phyloP scores from a whole-genome alignment of 2,329 filamentous ascomycete genomes.

The Myriosclerotinia curreyana region DNA sequence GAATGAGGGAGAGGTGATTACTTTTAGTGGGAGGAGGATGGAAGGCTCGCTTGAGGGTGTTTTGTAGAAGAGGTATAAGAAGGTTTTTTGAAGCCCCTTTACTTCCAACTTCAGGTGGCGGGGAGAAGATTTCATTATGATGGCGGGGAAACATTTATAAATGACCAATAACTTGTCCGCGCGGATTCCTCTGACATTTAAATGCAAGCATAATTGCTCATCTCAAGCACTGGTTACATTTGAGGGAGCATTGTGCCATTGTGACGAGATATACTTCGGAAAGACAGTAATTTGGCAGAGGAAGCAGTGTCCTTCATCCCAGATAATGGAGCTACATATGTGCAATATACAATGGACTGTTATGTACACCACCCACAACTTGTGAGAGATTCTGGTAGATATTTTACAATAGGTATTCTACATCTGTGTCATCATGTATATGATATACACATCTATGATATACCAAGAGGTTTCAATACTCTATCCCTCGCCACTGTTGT shows the following conservation, averaged over 20 bases:
- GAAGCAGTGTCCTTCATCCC: neutral
- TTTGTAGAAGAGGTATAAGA: neutral
- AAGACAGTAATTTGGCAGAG: neutral
- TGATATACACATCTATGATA: slow-evolving; percentile 35
- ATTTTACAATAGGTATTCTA: slow-evolving; percentile 24
- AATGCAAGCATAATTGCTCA: neutral
- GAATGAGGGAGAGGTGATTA: no score
- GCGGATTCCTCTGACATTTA: neutral
- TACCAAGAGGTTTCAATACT: slow-evolving; percentile 38
- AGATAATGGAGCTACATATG: neutral
- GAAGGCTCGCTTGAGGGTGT: neutral
- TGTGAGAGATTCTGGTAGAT: neutral
- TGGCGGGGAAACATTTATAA: neutral
- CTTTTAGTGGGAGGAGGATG: neutral
- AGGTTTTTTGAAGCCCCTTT: no score
- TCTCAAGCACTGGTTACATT: neutral
- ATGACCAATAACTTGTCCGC: no score
- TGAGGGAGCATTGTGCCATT: neutral
- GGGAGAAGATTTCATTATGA: neutral
- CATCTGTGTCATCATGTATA: slow-evolving; percentile 20
- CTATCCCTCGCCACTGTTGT: slow-evolving; percentile 71
- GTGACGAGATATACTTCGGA: neutral
- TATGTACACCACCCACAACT: neutral
- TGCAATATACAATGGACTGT: slow-evolving; percentile 12
- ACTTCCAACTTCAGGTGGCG: neutral